Evolutionary conservation across 2,329 filamentous ascomycete genomes (phyloP), one percentile per base, ranked within the genome.

Genomic region (Bipolaris oryzae): DNA sequence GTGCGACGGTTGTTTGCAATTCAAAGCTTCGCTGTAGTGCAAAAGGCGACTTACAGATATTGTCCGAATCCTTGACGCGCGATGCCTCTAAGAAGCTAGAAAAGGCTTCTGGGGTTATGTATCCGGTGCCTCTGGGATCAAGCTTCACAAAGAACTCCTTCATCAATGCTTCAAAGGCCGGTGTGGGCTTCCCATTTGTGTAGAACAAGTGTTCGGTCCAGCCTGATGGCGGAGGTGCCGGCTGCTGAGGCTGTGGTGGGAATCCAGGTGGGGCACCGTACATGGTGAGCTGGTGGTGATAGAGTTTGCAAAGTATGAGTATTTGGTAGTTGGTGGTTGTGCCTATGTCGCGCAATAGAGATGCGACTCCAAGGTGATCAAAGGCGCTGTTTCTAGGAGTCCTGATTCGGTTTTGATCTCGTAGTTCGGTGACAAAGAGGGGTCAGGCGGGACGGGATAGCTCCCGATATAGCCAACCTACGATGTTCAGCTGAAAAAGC

Each of bases 171-270:
- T 50, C 47, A 16, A 50, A 50, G 4, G 47, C 47, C 16, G 37
- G 47, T 15, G 47, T 50, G 2, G 23, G 23, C 25, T 16, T 33
- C n/a, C 47, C 47, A 21, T 50, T 50, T 7, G 37, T 50, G 47
- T 50, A 50, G n/a, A 50, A 50, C 25, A 50, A 11, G 16, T 50
- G 47, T 11, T 50, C 47, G 5, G 47, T 50, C 47, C 47, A 50
- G 37, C 47, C 47, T 42, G 25, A 50, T 50, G 25, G 47, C 15
- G 37, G 25, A 42, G 47, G 37, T 33, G 37, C 16, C 25, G 37
- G 47, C 37, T 50, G 7, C 47, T 42, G 47, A 2, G 47, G 37
- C 13, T 7, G 47, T 3, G 47, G 23, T 2, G 47, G 47, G 13
- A 42, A 33, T 15, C 35, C 16, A 7, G 47, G 37, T 18, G 47